These are phyloP conservation scores for Lachancea quebecensis DNA, from an alignment of 805 yeast genomes.

Conservation along the genomic window DNA sequence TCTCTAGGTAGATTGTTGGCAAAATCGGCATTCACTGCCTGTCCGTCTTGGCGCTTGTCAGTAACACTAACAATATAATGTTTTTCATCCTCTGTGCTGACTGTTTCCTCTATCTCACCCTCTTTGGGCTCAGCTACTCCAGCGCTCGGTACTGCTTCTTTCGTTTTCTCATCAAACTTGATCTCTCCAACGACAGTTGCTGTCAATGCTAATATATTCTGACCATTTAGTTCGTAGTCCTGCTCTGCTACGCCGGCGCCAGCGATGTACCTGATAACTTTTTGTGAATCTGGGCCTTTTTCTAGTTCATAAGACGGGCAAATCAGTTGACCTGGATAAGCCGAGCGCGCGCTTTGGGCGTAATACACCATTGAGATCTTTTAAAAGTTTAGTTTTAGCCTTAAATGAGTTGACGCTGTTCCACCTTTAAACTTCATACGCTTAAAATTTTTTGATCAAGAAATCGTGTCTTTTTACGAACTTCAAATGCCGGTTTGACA, in stretches of 20 bases:
- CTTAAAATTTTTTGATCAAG: constrained; percentile 1
- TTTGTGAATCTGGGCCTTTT: constrained; percentile 25
- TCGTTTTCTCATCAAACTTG: constrained; percentile 22
- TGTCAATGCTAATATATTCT: constrained; percentile 37
- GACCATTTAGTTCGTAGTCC: constrained; percentile 36
- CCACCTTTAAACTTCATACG: background rate
- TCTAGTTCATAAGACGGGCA: constrained; percentile 45
- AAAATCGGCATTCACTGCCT: constrained; percentile 23
- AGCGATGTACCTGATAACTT: constrained; percentile 41
- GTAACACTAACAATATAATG: constrained; percentile 8
- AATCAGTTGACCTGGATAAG: constrained; percentile 77
- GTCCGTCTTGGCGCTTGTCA: constrained; percentile 3
- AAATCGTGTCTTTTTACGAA: constrained; percentile 3
- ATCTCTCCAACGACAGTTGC: constrained; percentile 61
- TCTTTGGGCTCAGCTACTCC: constrained; percentile 11
- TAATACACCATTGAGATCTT: background rate
- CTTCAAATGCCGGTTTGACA: background rate
- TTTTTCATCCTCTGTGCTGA: constrained; percentile 5
- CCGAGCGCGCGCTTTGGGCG: constrained; percentile 19
- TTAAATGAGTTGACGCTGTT: background rate
- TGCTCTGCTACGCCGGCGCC: constrained; percentile 61
- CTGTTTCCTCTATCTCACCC: background rate
- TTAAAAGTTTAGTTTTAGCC: background rate
- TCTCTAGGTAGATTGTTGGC: constrained; percentile 66
- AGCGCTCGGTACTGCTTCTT: constrained; percentile 11